These are phyloP conservation scores for Pseudogymnoascus sp. DNA, from an alignment of 2,329 filamentous ascomycete genomes.

Conservation along the genomic window DNA sequence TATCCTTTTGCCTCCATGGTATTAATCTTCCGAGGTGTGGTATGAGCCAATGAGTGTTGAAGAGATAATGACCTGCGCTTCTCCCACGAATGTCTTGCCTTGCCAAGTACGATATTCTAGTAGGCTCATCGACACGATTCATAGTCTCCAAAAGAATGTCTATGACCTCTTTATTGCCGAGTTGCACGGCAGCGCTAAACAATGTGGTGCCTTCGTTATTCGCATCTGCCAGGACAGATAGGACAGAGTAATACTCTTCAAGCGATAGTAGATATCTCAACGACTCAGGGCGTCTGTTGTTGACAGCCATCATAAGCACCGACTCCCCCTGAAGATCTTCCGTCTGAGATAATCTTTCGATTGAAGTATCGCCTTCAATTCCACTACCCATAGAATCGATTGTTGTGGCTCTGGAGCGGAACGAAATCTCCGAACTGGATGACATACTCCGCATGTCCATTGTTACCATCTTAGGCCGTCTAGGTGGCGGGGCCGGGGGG, in stretches of 20 bases:
- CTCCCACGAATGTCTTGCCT: conserved; percentile 77
- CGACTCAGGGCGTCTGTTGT: conserved; percentile 61
- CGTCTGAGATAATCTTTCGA: conserved; percentile 68
- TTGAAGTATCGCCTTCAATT: conserved; percentile 78
- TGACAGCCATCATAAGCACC: conserved; percentile 77
- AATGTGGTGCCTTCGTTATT: conserved; percentile 88
- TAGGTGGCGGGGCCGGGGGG: conserved; percentile 35
- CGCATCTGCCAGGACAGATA: conserved; percentile 68
- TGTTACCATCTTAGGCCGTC: conserved; percentile 54
- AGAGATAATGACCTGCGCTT: conserved; percentile 91
- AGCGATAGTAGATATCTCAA: conserved; percentile 73
- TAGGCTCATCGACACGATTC: conserved; percentile 44
- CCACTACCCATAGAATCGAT: conserved; percentile 65
- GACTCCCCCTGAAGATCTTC: conserved; percentile 69
- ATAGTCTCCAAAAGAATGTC: conserved; percentile 68
- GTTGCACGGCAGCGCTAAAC: conserved; percentile 81
- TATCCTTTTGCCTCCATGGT: conserved; percentile 85
- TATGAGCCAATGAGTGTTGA: conserved; percentile 80
- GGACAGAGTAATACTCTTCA: conserved; percentile 63
- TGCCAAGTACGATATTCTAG: conserved; percentile 60
- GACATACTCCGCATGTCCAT: conserved; percentile 88
- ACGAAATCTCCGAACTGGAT: conserved; percentile 75
- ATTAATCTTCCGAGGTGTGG: conserved; percentile 65
- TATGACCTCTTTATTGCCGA: conserved; percentile 67
- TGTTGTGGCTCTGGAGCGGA: conserved; percentile 71